Evolutionary conservation across 164 flowering plant genomes (phyloP).

Genomic region (Berberis thunbergii): DNA sequence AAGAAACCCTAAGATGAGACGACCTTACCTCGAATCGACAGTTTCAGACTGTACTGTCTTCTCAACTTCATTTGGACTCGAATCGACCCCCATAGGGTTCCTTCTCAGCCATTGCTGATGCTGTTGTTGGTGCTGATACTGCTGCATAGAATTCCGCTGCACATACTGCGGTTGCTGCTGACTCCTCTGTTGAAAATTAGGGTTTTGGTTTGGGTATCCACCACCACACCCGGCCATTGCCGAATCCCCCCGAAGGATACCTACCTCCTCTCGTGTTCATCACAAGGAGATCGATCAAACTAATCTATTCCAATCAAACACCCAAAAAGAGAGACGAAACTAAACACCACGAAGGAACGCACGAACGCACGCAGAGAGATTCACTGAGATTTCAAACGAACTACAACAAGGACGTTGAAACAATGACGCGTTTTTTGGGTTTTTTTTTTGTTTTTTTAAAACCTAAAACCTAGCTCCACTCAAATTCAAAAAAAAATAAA

Average conservation of each 20-base stretch:
- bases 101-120: constrained; percentile 87
- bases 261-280: constrained; percentile 48
- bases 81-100: constrained; percentile 36
- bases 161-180: constrained; percentile 53
- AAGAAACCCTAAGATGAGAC: neutral
- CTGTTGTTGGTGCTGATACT: constrained; percentile 16
- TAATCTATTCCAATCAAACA: neutral
- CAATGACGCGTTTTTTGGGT: no score
- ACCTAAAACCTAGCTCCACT: no score
- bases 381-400: no score
- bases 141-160: constrained; percentile 31
- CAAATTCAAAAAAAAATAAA: no score
- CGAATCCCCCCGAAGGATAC: constrained; percentile 84
- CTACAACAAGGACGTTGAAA: no score
- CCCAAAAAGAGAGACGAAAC: no score
- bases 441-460: no score
- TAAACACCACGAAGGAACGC: no score
- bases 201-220: constrained; percentile 34
- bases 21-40: constrained; percentile 46
- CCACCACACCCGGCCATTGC: constrained; percentile 41
- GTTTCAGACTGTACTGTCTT: constrained; percentile 82
- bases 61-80: constrained; percentile 62
- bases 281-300: constrained; percentile 1
- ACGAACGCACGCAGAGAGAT: no score
- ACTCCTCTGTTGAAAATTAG: constrained; percentile 40